Conservation (phyloP, 2,329 filamentous ascomycete species). For the Paecilomyces sp. region DNA sequence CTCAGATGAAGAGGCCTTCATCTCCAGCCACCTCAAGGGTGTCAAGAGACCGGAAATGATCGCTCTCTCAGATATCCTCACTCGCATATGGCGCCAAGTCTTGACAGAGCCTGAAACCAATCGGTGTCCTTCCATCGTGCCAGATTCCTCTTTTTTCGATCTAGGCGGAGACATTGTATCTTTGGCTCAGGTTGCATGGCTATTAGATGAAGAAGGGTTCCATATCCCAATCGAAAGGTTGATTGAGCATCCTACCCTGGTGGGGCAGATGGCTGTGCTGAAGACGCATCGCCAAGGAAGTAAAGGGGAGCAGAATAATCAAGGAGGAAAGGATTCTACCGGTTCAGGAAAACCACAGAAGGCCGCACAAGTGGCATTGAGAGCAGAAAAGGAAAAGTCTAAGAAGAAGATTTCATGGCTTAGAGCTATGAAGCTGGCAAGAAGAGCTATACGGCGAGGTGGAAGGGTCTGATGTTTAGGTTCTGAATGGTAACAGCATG, state of each 20-base stretch:
- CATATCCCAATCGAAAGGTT: conserved; percentile 33
- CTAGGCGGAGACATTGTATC: conserved; percentile 36
- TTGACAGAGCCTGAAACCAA: conserved; percentile 19
- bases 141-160: conserved; percentile 35
- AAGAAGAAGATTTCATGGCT: conserved; percentile 6
- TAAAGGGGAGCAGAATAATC: conserved; percentile 11
- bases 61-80: conserved; percentile 32
- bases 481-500: not conserved
- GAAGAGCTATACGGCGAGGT: conserved; percentile 10
- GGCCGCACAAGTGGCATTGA: conserved; percentile 1
- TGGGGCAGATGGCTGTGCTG: conserved; percentile 33
- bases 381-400: not conserved
- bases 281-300: conserved; percentile 14
- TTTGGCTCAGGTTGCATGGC: conserved; percentile 34
- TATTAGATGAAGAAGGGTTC: conserved; percentile 33
- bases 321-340: conserved; percentile 8
- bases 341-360: conserved; percentile 12
- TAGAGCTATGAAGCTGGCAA: conserved; percentile 21
- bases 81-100: conserved; percentile 33
- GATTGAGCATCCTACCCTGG: conserved; percentile 33
- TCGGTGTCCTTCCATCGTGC: conserved; percentile 20
- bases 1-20: conserved; percentile 22
- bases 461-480: not conserved
- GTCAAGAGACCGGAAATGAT: conserved; percentile 31
- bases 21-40: conserved; percentile 28